Conservation (phyloP, 306 rosid species). For the Cicer judaicum region DNA sequence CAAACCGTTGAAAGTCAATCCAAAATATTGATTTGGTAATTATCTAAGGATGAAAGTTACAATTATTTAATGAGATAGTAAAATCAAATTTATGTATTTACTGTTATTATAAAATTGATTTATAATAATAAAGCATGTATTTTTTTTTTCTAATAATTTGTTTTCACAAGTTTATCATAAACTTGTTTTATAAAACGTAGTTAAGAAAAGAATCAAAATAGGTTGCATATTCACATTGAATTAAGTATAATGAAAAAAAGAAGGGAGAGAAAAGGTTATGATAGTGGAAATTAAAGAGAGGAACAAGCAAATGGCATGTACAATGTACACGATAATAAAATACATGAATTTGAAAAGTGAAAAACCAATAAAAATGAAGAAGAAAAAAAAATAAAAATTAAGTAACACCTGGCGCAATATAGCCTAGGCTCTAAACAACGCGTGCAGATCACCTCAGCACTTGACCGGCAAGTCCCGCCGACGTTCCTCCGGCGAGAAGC, state of each 20-base stretch:
- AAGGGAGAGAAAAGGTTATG: neutral
- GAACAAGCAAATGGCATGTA: constrained; percentile 55
- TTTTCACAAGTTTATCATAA: no score
- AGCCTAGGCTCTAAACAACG: constrained; percentile 47
- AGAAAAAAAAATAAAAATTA: constrained; percentile 6
- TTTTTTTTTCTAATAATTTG: no score
- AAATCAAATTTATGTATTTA: no score
- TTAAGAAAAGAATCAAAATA: constrained; percentile 43
- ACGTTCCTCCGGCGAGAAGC: constrained; percentile 59
- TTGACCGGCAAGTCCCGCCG: constrained; percentile 44
- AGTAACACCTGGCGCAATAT: constrained; percentile 58
- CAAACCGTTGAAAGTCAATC: no score
- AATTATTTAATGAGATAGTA: no score
- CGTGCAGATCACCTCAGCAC: constrained; percentile 51
- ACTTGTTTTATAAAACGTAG: neutral
- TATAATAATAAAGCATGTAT: no score
- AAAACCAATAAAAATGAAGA: constrained; percentile 29
- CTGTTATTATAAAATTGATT: no score
- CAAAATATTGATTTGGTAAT: no score
- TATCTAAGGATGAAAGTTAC: no score
- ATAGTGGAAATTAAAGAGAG: constrained; percentile 41
- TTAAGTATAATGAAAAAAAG: constrained; percentile 21
- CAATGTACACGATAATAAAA: constrained; percentile 64
- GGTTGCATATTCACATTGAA: constrained; percentile 55
- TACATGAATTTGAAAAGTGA: constrained; percentile 54